A percentile compares a stretch with the other conserved stretches of the same genome.
Conservation (phyloP, 768 basidiomycete species). For the Pleurotus pulmonarius region DNA sequence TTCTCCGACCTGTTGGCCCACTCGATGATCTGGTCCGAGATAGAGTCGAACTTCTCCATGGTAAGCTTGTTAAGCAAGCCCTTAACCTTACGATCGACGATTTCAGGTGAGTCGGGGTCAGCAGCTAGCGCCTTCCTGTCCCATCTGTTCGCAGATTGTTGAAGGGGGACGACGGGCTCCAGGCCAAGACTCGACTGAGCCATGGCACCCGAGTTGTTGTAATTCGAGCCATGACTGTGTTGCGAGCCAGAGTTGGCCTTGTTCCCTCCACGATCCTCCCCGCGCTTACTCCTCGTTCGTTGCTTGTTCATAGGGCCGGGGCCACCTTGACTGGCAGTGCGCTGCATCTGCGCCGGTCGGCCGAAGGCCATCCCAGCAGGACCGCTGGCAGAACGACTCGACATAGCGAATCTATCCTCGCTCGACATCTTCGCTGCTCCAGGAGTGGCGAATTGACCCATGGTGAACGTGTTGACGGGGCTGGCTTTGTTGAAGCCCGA, state of each 20-base stretch:
- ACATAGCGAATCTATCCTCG: constrained; percentile 61
- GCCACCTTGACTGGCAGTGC: constrained; percentile 66
- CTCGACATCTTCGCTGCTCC: constrained; percentile 56
- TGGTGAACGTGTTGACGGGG: constrained; percentile 33
- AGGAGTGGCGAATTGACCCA: constrained; percentile 32
- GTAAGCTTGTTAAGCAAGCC: constrained; percentile 91
- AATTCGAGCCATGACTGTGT: constrained; percentile 34
- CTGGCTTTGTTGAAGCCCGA: constrained; percentile 46
- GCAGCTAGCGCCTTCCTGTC: constrained; percentile 45
- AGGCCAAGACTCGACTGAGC: constrained; percentile 25
- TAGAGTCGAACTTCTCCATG: constrained; percentile 94
- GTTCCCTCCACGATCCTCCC: constrained; percentile 56
- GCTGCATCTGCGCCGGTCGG: constrained; percentile 58
- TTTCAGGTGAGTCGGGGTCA: constrained; percentile 72
- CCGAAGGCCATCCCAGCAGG: constrained; percentile 47
- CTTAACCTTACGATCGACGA: constrained; percentile 93
- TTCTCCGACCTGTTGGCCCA: constrained; percentile 94
- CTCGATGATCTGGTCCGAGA: constrained; percentile 89
- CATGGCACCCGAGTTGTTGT: constrained; percentile 25
- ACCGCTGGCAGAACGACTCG: constrained; percentile 48
- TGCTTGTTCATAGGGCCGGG: constrained; percentile 44
- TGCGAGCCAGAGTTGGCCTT: constrained; percentile 39
- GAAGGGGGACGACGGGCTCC: constrained; percentile 77
- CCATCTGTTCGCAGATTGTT: constrained; percentile 83
- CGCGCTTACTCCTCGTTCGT: constrained; percentile 79